Percentiles rank a stretch among this genome's conserved stretches.
phyloP scores from a whole-genome alignment of 1,284 basidiomycete species.

The Ceratobasidium sp. region DNA sequence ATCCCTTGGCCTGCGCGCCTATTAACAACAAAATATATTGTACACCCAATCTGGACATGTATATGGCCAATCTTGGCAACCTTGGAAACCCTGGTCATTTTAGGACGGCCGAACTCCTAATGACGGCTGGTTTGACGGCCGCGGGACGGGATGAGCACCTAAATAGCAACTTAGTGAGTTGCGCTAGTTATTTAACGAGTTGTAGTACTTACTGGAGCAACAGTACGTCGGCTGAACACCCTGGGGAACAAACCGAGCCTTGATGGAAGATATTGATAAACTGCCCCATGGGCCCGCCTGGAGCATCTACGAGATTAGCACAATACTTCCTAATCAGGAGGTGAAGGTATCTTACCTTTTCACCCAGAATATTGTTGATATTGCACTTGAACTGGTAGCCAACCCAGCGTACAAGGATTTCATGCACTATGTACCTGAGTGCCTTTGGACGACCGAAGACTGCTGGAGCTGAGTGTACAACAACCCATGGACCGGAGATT shows the following conservation, averaged over 20 bases:
- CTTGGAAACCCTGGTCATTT: background rate
- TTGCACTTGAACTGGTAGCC: conserved; percentile 13
- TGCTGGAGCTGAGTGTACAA: background rate
- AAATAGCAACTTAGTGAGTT: background rate
- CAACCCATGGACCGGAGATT: conserved; percentile 10
- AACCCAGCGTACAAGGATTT: conserved; percentile 29
- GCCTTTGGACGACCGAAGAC: background rate
- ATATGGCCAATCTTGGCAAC: background rate
- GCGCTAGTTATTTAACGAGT: background rate
- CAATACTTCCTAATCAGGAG: no score
- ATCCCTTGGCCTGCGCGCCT: background rate
- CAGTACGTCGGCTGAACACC: background rate
- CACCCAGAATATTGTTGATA: background rate
- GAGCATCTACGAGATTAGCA: background rate
- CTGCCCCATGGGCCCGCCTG: background rate
- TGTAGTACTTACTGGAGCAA: background rate
- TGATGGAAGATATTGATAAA: conserved; percentile 3
- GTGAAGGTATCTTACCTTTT: background rate
- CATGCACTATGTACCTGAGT: conserved; percentile 25
- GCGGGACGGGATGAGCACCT: background rate
- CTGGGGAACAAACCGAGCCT: background rate
- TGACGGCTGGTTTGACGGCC: conserved; percentile 5
- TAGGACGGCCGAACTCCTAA: background rate
- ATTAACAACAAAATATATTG: background rate
- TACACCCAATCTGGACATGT: background rate